Evolutionary conservation across 441 rosid species (phyloP), one percentile per base, ranked within the genome.

Genomic region (Gossypium armourianum): DNA sequence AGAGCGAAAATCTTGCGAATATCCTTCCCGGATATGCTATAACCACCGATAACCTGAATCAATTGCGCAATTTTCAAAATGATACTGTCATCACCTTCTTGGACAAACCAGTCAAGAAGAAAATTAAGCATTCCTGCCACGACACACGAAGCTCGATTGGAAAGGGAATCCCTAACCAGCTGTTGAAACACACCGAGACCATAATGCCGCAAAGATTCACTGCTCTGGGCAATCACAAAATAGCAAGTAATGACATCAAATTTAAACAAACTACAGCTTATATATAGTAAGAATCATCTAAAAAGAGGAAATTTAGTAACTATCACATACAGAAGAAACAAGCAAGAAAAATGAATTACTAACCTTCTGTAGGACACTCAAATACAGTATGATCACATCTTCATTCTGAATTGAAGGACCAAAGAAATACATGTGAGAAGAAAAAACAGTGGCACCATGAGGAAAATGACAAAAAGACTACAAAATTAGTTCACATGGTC

Each of bases 1-100:
- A 96, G 91, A 68, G 98, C 90, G 72, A 96, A 96, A 62, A 96
- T 90, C 83, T 91, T 96, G 69, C 99, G 96, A 26, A 96, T 91
- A 83, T 96, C 99, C 89, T 91, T 96, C 76, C 99, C 99, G 72
- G 98, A 96, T 78, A 96, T 87, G 85, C 98, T 92, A 85, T 96
- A 96, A 75, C 99, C 99, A 80, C 99, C 99, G 69, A 91, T 82
- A 74, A 92, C 91, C 85, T 88, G 96, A 83, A 88, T 86, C 79
- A 96, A 84, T 77, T 88, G 97, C 6, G 94, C 88, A 76, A 90
- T 90, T 84, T 87, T 88, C 85, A 91, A 85, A 76, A 92, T 83
- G 77, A 87, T 87, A 74, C 73, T 77, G 76, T 90, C 96, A 78
- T 84, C 83, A 65, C 83, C 89, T 87, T 92, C 99, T 78, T 83